A percentile compares a stretch with the other conserved stretches of the same genome.
phyloP scores from a whole-genome alignment of 768 basidiomycete species.

The Gymnopilus dilepis region DNA sequence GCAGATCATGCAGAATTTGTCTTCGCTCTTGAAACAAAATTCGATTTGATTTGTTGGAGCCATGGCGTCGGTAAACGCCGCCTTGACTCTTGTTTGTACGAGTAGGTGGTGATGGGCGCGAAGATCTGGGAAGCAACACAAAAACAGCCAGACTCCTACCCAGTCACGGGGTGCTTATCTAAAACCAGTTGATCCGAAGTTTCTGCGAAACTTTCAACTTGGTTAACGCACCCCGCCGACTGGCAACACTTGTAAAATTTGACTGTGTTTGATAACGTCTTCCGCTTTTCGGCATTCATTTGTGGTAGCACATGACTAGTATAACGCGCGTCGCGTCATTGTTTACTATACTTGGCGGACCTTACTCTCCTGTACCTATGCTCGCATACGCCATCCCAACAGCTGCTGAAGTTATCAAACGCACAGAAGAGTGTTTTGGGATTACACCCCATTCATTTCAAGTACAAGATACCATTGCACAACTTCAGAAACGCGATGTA shows the following conservation, averaged over 20 bases:
- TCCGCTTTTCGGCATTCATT: too few species aligned
- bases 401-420: not conserved
- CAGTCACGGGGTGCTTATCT: too few species aligned
- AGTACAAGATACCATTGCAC: not conserved
- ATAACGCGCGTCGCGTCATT: not conserved
- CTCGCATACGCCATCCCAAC: not conserved
- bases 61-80: not conserved
- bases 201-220: too few species aligned
- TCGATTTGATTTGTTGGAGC: too few species aligned
- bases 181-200: too few species aligned
- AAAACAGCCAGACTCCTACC: too few species aligned
- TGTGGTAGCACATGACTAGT: not conserved
- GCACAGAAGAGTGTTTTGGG: not conserved
- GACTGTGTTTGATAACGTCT: not conserved
- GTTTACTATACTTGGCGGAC: not conserved
- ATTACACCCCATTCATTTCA: not conserved
- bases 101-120: slow-evolving; percentile 5
- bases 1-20: too few species aligned
- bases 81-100: slow-evolving; percentile 1
- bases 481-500: slow-evolving; percentile 12
- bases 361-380: not conserved
- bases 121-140: not conserved
- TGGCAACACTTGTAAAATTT: not conserved
- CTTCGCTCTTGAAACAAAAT: too few species aligned
- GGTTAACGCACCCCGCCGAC: not conserved